Base-by-base conservation (phyloP, 2,329 filamentous ascomycete genomes). In the Trichoderma atroviride region DNA sequence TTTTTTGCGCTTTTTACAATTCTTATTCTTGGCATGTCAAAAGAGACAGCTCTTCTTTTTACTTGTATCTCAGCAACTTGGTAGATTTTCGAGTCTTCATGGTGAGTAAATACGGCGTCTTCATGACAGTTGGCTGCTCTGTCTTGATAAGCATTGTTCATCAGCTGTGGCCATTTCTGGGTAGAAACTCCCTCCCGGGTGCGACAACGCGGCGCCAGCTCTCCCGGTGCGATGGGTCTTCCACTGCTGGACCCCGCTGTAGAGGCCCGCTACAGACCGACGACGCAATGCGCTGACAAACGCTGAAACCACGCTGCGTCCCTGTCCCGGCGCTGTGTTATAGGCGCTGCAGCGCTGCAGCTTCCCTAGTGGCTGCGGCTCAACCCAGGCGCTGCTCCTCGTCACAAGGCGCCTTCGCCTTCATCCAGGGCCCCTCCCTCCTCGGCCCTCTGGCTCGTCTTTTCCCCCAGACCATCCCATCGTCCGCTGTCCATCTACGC, bases 241-340 rank as follows among this genome's bases (percentile, higher is more conserved):
- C n/a, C 16, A 50, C 55, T 47, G 43, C 43, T 24, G 22, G 47
- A 57, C 63, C 63, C 63, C 63, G 63, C 63, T 22, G 50, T 19
- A 29, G 19, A 55, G 24, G 61, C 61, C 61, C 61, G 31, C 16
- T 27, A 16, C 22, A 37, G 31, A 40, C 29, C n/a, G 47, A 53
- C n/a, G 47, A 60, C 57, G 35, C 37, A 31, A 53, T 60, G 47
- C 43, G 64, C 64, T 68, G 64, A 68, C 64, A 68, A 68, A 68
- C 66, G 57, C 47, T 55, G 58, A 62, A 47, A 31, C 47, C 52
- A 27, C 19, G 37, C 22, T 35, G 52, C 53, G 60, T 47, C 22
- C 52, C 35, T 55, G 53, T 50, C 22, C 31, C 27, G 47, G 22
- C 29, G 37, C 29, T 24, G 16, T 31, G n/a, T 50, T 22, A 24